Evolutionary conservation across 2,329 filamentous ascomycete species (phyloP), one percentile per base, ranked within the genome.

Genomic region (Sarocladium brachiariae): DNA sequence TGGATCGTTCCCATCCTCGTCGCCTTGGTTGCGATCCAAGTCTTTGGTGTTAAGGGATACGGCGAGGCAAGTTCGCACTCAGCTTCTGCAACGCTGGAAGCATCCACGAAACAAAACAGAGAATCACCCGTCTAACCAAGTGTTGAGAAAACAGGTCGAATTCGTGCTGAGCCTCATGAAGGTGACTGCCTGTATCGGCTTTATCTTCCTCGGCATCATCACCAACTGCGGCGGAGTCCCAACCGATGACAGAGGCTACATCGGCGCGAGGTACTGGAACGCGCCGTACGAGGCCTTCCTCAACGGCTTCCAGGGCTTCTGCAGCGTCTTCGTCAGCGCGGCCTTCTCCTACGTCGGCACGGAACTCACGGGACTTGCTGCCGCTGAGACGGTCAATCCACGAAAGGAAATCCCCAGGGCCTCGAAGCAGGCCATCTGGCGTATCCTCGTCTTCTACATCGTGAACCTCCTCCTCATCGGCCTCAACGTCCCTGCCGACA

Each of bases 1-100:
- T 93, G 86, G 71, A 86, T 93, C n/a, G 78, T 86, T 25, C 74
- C 93, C 50, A 95, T 93, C 67, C 77, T 89, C 53, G 56, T 81
- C 5, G 13, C 49, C 24, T 57, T 62, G 16, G 52, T 55, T 18
- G 24, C 53, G 16, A 57, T 62, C 52, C 59, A 62, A 45, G 37
- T 62, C 30, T 58, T 61, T 39, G 59, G 58, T 25, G 56, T 59
- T 48, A 54, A 54, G 31, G 47, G 47, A 9, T 47, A 47, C 19
- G 43, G 7, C n/a, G 50, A 58, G 50, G 49, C 51, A 52, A 43
- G 52, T 41, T 43, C 50, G 51, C 51, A 53, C 50, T n/a, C n/a
- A n/a, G n/a, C n/a, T n/a, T n/a, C n/a, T n/a, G n/a, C n/a, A n/a
- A n/a, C n/a, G n/a, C n/a, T n/a, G n/a, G n/a, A n/a, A n/a, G n/a